A percentile compares a stretch with the other conserved stretches of the same genome.
These are phyloP conservation scores for Annulohypoxylon moriforme DNA, from an alignment of 495 filamentous ascomycete genomes.

Conservation along the genomic window DNA sequence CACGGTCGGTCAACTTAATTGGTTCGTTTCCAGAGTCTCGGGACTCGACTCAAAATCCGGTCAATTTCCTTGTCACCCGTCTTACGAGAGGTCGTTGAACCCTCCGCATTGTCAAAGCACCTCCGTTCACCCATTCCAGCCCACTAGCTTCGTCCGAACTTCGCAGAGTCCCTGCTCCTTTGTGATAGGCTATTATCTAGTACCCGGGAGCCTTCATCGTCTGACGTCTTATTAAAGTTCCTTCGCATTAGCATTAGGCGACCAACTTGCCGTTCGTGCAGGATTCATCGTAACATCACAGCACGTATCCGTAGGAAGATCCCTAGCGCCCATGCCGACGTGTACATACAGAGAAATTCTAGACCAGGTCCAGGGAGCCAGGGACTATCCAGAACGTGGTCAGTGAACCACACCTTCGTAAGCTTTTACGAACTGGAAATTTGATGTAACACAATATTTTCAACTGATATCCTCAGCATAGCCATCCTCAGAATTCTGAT, in stretches of 20 bases:
- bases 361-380: conserved; percentile 1
- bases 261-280: conserved; percentile 19
- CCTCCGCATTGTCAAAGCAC: conserved; percentile 13
- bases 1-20: conserved; percentile 24
- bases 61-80: conserved; percentile 31
- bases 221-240: conserved; percentile 33
- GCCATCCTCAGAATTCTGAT: not conserved
- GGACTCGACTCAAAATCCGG: conserved; percentile 26
- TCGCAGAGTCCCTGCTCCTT: not conserved
- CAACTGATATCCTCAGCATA: not conserved
- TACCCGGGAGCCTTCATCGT: not conserved
- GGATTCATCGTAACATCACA: conserved; percentile 16
- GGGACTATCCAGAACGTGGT: conserved; percentile 12
- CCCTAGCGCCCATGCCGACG: conserved; percentile 28
- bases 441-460: conserved; percentile 10
- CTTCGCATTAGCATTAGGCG: conserved; percentile 2
- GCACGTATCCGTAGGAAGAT: conserved; percentile 29
- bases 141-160: not conserved
- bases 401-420: conserved; percentile 10
- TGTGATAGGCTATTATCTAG: conserved; percentile 2
- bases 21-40: conserved; percentile 33
- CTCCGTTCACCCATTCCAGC: not conserved
- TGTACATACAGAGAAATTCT: conserved; percentile 6
- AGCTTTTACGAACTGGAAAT: conserved; percentile 6
- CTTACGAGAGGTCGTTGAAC: conserved; percentile 22